Percentiles rank a stretch among this genome's conserved stretches.
phyloP scores from a whole-genome alignment of 2,329 filamentous ascomycete species.

The Alternaria postmessia region DNA sequence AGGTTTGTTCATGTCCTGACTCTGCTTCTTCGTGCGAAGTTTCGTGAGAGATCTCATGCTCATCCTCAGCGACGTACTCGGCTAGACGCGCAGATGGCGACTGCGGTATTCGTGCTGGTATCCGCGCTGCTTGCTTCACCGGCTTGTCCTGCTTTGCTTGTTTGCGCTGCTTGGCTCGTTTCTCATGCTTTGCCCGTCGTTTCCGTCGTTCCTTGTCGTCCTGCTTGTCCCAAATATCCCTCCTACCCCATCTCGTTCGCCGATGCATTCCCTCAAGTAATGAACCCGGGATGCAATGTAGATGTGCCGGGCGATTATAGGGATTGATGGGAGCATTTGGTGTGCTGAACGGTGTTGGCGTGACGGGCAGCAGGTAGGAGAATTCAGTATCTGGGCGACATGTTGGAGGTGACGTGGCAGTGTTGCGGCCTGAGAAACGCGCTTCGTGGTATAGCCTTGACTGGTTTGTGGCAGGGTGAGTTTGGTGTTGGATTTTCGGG shows the following conservation, averaged over 20 bases:
- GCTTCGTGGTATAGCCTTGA: not conserved
- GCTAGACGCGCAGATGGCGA: not conserved
- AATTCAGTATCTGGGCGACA: conserved; percentile 78
- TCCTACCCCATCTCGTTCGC: conserved; percentile 6
- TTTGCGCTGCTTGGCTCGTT: not conserved
- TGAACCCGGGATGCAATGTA: not conserved
- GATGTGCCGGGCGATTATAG: not conserved
- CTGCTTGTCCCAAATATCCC: not conserved
- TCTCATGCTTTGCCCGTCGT: not conserved
- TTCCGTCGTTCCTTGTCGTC: not conserved
- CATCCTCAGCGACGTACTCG: not conserved
- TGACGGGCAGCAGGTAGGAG: conserved; percentile 68
- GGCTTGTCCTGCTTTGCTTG: not conserved
- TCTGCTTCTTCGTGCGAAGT: not conserved
- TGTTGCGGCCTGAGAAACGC: conserved; percentile 42
- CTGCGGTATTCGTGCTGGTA: not conserved
- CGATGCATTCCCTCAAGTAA: not conserved
- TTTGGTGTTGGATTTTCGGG: not conserved
- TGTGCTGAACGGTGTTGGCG: conserved; percentile 76
- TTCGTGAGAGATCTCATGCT: not conserved
- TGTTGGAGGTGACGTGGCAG: conserved; percentile 37
- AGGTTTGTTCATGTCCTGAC: not conserved
- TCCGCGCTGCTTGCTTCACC: not conserved
- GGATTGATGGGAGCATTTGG: conserved; percentile 51
- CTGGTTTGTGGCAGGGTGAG: not conserved